A percentile compares a stretch with the other conserved stretches of the same genome.
These are phyloP conservation scores for Dryadomyces quercivorus DNA, from an alignment of 2,329 filamentous ascomycete species.

Conservation along the genomic window DNA sequence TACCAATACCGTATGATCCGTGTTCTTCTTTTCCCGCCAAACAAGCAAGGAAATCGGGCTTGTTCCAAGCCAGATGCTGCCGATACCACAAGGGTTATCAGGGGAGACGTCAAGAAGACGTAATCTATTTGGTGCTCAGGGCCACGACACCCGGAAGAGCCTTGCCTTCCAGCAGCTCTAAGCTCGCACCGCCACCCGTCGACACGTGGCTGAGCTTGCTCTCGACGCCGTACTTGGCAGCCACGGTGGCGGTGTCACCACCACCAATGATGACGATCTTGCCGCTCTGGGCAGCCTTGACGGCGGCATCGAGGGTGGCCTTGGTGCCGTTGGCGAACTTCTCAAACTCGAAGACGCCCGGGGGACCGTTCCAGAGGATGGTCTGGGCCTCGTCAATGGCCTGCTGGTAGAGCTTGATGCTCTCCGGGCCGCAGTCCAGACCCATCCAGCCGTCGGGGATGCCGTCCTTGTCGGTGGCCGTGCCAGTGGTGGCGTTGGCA, in stretches of 20 bases:
- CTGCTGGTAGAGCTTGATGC: slow-evolving; percentile 74
- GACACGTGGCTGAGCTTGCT: slow-evolving; percentile 97
- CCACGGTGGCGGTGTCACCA: slow-evolving; percentile 95
- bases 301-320: slow-evolving; percentile 78
- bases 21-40: too few relatives aligned
- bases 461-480: slow-evolving; percentile 74
- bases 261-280: slow-evolving; percentile 98
- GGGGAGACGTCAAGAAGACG: too few relatives aligned
- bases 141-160: slow-evolving; percentile 87
- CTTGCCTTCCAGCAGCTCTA: slow-evolving; percentile 97
- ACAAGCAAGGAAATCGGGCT: too few relatives aligned
- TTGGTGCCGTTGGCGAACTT: slow-evolving; percentile 90
- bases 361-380: slow-evolving; percentile 97
- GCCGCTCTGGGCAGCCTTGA: slow-evolving; percentile 59
- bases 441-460: slow-evolving; percentile 98
- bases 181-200: slow-evolving; percentile 86
- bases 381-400: slow-evolving; percentile 84
- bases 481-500: slow-evolving; percentile 67
- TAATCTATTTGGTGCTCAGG: slow-evolving; percentile 59
- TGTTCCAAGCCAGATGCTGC: too few relatives aligned
- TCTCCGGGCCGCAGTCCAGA: slow-evolving; percentile 86
- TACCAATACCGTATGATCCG: too few relatives aligned
- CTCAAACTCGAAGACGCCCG: slow-evolving; percentile 95
- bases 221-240: slow-evolving; percentile 93
- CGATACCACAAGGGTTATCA: too few relatives aligned